Conservation (phyloP, 2,329 filamentous ascomycete species). For the Cadophora gregata region DNA sequence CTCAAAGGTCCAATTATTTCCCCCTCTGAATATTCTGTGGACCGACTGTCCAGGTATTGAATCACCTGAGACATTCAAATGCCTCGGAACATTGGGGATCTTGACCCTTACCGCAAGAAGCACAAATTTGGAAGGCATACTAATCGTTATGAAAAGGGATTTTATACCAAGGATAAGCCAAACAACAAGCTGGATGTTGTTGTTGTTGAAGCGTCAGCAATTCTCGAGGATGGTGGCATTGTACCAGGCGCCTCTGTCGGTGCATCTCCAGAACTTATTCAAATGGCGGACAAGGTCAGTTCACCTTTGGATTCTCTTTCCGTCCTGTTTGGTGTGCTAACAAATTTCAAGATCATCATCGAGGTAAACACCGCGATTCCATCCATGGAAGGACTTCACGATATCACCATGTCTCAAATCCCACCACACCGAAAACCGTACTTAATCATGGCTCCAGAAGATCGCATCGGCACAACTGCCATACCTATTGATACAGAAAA, state of each 20-base stretch:
- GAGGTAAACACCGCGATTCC: conserved; percentile 89
- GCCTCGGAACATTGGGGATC: not conserved
- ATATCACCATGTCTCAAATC: conserved; percentile 87
- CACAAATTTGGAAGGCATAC: not conserved
- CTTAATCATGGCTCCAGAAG: conserved; percentile 82
- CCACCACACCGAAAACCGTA: conserved; percentile 84
- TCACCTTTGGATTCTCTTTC: not conserved
- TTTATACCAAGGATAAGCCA: conserved; percentile 80
- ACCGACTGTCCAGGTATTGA: not conserved
- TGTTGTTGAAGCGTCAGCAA: conserved; percentile 84
- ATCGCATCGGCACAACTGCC: conserved; percentile 82
- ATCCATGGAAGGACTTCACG: conserved; percentile 86
- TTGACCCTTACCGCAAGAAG: too few relatives aligned
- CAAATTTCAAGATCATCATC: conserved; percentile 69
- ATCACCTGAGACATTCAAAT: not conserved
- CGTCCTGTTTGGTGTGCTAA: not conserved
- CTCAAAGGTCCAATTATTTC: too few relatives aligned
- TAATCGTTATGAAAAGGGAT: conserved; percentile 58
- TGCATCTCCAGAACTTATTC: conserved; percentile 82
- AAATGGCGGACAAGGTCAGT: conserved; percentile 82
- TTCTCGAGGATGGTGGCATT: conserved; percentile 87
- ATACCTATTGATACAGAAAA: conserved; percentile 86
- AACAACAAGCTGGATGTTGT: conserved; percentile 78
- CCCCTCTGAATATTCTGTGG: not conserved
- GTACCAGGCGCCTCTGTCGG: conserved; percentile 87